A percentile compares a stretch with the other conserved stretches of the same genome.
Evolutionary conservation across 331 rosid genomes (phyloP).

Genomic region (Saraca asoca): DNA sequence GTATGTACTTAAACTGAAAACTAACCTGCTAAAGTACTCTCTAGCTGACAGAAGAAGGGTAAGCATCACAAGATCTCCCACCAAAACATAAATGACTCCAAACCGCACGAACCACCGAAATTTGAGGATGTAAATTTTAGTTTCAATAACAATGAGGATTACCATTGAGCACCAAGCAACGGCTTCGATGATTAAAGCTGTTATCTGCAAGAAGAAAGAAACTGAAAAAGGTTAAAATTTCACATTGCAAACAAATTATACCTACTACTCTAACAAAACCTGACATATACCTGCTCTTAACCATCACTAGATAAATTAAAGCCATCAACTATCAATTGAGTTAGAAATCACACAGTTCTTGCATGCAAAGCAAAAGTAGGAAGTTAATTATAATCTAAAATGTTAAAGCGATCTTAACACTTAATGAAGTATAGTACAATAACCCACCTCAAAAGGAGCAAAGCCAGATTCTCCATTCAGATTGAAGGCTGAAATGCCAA

Average conservation of each 20-base stretch:
- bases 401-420: background rate
- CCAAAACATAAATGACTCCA: constrained; percentile 78
- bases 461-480: constrained; percentile 47
- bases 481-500: constrained; percentile 55
- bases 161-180: constrained; percentile 74
- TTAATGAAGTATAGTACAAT: constrained; percentile 8
- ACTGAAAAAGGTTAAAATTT: background rate
- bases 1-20: constrained; percentile 23
- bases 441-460: constrained; percentile 81
- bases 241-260: constrained; percentile 15
- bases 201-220: constrained; percentile 43
- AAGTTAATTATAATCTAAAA: too few species aligned
- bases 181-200: constrained; percentile 52
- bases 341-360: background rate
- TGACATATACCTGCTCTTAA: constrained; percentile 10
- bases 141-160: constrained; percentile 62
- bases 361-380: background rate
- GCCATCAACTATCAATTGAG: constrained; percentile 17
- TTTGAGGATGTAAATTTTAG: constrained; percentile 61
- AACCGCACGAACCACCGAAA: constrained; percentile 79
- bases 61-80: constrained; percentile 71
- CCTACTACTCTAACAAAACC: constrained; percentile 2
- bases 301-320: constrained; percentile 9
- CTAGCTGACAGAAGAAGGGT: constrained; percentile 60
- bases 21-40: constrained; percentile 63